Percentiles rank a stretch among this genome's conserved stretches.
Evolutionary conservation across 352 stramenopile genomes (phyloP).

Genomic region (Pythium sukuiense): DNA sequence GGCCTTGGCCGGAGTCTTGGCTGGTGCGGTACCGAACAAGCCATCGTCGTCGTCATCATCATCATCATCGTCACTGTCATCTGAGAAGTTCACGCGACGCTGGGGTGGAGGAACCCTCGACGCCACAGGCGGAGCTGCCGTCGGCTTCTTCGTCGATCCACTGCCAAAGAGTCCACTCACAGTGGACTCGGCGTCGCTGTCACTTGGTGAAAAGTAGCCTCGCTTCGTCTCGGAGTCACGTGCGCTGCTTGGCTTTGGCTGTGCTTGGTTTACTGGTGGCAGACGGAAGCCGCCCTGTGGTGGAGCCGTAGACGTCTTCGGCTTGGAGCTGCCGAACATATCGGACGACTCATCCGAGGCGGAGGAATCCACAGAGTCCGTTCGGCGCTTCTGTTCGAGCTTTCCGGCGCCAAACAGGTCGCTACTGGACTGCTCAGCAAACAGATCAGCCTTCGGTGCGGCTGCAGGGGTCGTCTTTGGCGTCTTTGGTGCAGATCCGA

Average conservation of each 20-base stretch:
- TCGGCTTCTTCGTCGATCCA: conserved; percentile 9
- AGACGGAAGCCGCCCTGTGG: conserved; percentile 35
- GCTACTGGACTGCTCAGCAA: conserved; percentile 38
- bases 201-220: conserved; percentile 35
- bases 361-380: conserved; percentile 31
- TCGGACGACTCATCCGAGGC: conserved; percentile 20
- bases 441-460: conserved; percentile 37
- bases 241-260: conserved; percentile 3
- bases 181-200: conserved; percentile 56
- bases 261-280: conserved; percentile 11
- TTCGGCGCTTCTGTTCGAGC: conserved; percentile 15
- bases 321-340: conserved; percentile 6
- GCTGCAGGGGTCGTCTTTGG: not conserved
- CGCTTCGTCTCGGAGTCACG: conserved; percentile 15
- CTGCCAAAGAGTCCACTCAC: conserved; percentile 45
- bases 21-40: conserved; percentile 46
- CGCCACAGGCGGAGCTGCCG: conserved; percentile 1
- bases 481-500: conserved; percentile 37
- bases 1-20: conserved; percentile 7
- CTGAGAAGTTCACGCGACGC: conserved; percentile 44
- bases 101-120: conserved; percentile 1
- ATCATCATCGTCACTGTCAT: conserved; percentile 31
- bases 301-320: conserved; percentile 1
- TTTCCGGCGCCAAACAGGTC: conserved; percentile 35
- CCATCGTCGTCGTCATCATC: conserved; percentile 29